Conservation (phyloP, 768 basidiomycete genomes). For the Psilocybe cubensis region DNA sequence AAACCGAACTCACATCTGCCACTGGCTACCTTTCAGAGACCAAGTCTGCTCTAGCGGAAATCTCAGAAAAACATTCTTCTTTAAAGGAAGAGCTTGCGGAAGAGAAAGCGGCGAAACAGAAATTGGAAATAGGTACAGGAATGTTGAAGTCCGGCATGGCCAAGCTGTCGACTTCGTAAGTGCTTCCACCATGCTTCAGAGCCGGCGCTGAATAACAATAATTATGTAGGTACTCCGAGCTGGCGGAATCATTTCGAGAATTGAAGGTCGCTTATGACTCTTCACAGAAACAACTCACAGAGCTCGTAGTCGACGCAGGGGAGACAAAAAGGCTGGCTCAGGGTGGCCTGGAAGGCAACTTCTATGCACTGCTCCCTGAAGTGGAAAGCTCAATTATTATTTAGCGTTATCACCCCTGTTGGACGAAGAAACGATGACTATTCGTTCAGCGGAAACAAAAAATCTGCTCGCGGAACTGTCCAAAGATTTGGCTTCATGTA, state of each 20-base stretch:
- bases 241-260: conserved; percentile 16
- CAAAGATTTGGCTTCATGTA: conserved; percentile 32
- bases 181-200: background rate
- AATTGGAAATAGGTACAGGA: conserved; percentile 6
- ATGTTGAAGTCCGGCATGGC: conserved; percentile 12
- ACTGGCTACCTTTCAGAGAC: conserved; percentile 10
- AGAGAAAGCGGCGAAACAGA: conserved; percentile 14
- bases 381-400: background rate
- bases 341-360: conserved; percentile 17
- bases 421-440: conserved; percentile 21
- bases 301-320: conserved; percentile 16
- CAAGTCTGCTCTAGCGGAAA: conserved; percentile 10
- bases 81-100: conserved; percentile 10
- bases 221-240: conserved; percentile 12
- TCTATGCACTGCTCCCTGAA: background rate
- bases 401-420: conserved; percentile 27
- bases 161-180: conserved; percentile 9
- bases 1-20: conserved; percentile 10
- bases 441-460: conserved; percentile 25
- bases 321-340: conserved; percentile 14
- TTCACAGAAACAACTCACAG: conserved; percentile 5
- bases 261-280: conserved; percentile 20
- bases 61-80: conserved; percentile 3
- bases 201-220: background rate
- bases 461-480: conserved; percentile 26